Conservation (phyloP, 768 basidiomycete genomes). For the Tylopilus balloui region DNA sequence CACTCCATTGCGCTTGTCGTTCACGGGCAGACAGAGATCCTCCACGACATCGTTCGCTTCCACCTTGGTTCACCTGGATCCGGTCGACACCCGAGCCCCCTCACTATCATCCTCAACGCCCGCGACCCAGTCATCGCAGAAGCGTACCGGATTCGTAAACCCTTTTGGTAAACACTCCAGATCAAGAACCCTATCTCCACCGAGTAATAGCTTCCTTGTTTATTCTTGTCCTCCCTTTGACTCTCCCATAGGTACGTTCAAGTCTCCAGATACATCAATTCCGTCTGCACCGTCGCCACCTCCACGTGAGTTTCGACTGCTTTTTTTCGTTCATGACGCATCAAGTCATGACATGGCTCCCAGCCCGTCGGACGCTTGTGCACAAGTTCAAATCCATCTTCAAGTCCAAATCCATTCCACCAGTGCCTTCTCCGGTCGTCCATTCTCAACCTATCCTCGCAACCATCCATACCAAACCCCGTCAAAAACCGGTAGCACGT, state of each 20-base stretch:
- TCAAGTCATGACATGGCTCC: background rate
- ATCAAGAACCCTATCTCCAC: conserved; percentile 14
- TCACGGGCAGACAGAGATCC: conserved; percentile 9
- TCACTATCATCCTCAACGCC: background rate
- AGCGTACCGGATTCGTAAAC: conserved; percentile 14
- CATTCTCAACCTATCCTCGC: conserved; percentile 12
- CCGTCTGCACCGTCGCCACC: background rate
- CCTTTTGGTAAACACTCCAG: conserved; percentile 17
- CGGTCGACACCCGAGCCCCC: background rate
- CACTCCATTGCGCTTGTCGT: conserved; percentile 6
- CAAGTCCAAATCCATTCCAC: conserved; percentile 5
- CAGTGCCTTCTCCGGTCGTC: conserved; percentile 4
- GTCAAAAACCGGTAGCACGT: conserved; percentile 26
- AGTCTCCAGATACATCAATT: background rate
- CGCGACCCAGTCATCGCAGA: background rate
- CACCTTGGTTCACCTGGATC: background rate
- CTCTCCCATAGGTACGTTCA: conserved; percentile 2
- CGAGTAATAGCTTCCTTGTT: conserved; percentile 5
- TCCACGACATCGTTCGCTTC: background rate
- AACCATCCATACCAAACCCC: conserved; percentile 13
- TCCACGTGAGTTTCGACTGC: background rate
- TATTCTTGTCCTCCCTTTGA: background rate
- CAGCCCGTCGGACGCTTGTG: conserved; percentile 12
- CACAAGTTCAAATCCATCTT: conserved; percentile 25
- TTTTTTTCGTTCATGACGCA: background rate